Evolutionary conservation across 2,329 filamentous ascomycete genomes (phyloP), one percentile per base, ranked within the genome.

Genomic region (Claviceps capensis): DNA sequence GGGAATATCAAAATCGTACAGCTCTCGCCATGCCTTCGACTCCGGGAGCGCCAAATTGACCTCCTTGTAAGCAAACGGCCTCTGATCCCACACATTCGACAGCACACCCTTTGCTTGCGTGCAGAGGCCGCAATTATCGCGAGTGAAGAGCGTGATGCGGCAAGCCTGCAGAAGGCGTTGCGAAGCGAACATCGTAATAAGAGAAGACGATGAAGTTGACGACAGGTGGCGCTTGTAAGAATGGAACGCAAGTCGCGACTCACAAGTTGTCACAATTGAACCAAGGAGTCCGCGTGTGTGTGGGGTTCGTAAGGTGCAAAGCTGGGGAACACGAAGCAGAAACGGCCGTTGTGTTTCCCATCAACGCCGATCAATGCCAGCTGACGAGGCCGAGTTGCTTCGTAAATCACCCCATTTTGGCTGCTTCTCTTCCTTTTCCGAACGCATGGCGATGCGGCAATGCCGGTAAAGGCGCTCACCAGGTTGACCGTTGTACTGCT

Each of bases 1-100:
- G 0, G 86, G 86, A 7, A 87, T 86, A 59, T 91, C 86, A 63
- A 89, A 87, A 53, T 89, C 86, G 63, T 91, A 91, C 1, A 88
- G 62, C 48, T 82, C 74, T 60, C 78, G 81, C 86, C 86, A 91
- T 23, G 72, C 69, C 55, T 79, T 76, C 16, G 76, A 74, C 26
- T 80, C 77, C 0, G 77, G 72, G 48, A 77, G 75, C 68, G 86
- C 79, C 41, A 89, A 79, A 62, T 89, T 81, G 48, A 90, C 72
- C 65, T 89, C 84, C 7, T 73, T 71, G 65, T 81, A 88, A 17
- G 74, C 74, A 65, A 90, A 88, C 0, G 82, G 82, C 26, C 82
- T 72, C 55, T 62, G 64, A 53, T 85, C 78, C 77, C 79, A 84
- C 8, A 89, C 83, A 9, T 79, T 71, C 3, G 81, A 82, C 23